phyloP scores from a whole-genome alignment of 371 early-diverging fungal genomes.

The Lichtheimia corymbifera region DNA sequence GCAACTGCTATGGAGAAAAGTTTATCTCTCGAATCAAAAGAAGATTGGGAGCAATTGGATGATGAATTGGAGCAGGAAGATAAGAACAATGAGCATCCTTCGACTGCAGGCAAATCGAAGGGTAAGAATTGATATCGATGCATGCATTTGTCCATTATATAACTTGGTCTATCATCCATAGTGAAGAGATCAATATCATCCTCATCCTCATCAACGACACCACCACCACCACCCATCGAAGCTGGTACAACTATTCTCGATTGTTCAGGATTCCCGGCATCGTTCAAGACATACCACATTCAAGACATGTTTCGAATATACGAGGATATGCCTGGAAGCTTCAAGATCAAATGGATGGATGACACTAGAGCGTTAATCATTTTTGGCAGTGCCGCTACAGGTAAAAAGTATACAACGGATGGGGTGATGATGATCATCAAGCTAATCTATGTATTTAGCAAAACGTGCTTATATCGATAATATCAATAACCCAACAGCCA shows the following conservation, averaged over 20 bases:
- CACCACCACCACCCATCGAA: constrained; percentile 1
- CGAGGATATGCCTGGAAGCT: constrained; percentile 64
- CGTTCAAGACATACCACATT: constrained; percentile 53
- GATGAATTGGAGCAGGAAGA: constrained; percentile 23
- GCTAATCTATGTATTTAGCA: constrained; percentile 20
- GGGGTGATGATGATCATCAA: not conserved
- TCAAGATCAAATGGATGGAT: constrained; percentile 74
- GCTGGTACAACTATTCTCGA: constrained; percentile 35
- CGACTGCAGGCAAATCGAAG: not conserved
- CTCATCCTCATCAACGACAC: too few species aligned
- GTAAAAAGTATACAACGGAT: constrained; percentile 30
- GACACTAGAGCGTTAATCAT: constrained; percentile 72
- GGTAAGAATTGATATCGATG: not conserved
- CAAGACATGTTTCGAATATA: constrained; percentile 56
- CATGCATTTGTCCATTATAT: not conserved
- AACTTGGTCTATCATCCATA: not conserved
- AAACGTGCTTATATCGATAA: constrained; percentile 50
- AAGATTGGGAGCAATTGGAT: constrained; percentile 34
- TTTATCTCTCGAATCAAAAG: constrained; percentile 5
- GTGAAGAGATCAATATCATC: not conserved
- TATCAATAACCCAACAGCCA: constrained; percentile 25
- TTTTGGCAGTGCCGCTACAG: constrained; percentile 67
- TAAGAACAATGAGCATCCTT: not conserved
- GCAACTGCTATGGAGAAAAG: not conserved
- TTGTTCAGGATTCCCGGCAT: constrained; percentile 52